Conservation (phyloP, 805 yeast species). For the Cyberlindnera samutprakarnensis region DNA sequence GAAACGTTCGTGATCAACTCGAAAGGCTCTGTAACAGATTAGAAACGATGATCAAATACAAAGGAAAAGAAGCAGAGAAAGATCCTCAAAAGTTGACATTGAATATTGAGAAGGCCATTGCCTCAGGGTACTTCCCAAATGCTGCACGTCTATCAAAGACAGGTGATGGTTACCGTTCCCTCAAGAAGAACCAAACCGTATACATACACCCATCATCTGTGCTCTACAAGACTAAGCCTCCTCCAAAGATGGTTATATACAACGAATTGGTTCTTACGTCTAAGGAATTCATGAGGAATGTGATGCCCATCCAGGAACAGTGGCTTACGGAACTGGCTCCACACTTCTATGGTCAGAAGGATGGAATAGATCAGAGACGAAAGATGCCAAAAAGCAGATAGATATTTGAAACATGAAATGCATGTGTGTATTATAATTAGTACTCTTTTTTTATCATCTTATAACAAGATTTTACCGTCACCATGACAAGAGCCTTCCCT, state of each 20-base stretch:
- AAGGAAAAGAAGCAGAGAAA: constrained; percentile 26
- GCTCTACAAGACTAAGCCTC: constrained; percentile 56
- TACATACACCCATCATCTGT: constrained; percentile 83
- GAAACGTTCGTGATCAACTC: constrained; percentile 67
- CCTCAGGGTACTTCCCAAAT: constrained; percentile 94
- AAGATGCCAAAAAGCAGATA: too few species aligned
- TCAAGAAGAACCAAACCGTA: constrained; percentile 66
- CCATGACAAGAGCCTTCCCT: neutral
- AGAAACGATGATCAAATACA: constrained; percentile 32
- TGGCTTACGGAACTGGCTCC: constrained; percentile 77
- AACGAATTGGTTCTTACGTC: constrained; percentile 81
- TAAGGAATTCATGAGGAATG: constrained; percentile 81
- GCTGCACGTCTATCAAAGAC: constrained; percentile 80
- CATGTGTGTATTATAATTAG: too few species aligned
- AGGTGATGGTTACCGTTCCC: constrained; percentile 58
- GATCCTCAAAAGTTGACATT: constrained; percentile 45
- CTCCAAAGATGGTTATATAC: constrained; percentile 66
- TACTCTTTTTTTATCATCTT: too few species aligned
- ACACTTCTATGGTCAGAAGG: constrained; percentile 28
- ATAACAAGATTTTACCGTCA: too few species aligned
- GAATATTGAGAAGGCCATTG: constrained; percentile 76
- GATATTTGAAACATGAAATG: too few species aligned
- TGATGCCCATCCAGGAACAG: constrained; percentile 61
- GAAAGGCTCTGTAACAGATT: constrained; percentile 49
- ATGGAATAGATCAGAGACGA: constrained; percentile 15